Base-by-base conservation (phyloP, 345 rosid genomes). In the Salix arbutifolia region DNA sequence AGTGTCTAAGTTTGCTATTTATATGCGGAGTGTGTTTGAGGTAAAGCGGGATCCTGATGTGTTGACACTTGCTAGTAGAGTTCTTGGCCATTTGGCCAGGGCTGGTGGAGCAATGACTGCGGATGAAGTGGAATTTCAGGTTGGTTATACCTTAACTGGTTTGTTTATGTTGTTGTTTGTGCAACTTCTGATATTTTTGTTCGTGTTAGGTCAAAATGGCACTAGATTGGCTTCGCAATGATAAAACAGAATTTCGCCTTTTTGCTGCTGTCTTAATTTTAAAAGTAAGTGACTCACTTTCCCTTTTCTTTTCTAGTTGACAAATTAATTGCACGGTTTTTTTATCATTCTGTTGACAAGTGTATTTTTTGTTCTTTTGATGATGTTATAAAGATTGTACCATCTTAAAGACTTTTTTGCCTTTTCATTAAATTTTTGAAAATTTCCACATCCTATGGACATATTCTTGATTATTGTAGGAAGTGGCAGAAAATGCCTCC, bases 81-180 rank as follows among this genome's bases (percentile, higher is more conserved):
- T 96, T 80, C 89, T 96, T 84, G 99, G 99, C 44, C 99, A 96
- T 74, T 90, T 96, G 76, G 98, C 97, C 6, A 89, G 97, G 91
- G 96, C 97, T 23, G 98, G 99, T 71, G 99, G 99, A 70, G 97
- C 96, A 52, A 92, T 96, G 99, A 91, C 97, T 70, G 97, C 99
- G 17, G 99, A 96, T 78, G 97, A 94, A 94, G 96, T 94, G 81
- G 97, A 94, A 74, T 83, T 90, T 87, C 98, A 96, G 96, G 98
- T 96, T 76, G 48, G 77, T 78, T 76, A 46, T 64, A 21, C 42
- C 37, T 69, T 70, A 30, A 33, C 70, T 70, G 33, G 44, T 42
- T 72, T 67, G 25, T 60, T 60, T 18, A 21, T 65, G 61, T 21
- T 46, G 19, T 31, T 78, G 30, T 78, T 30, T 31, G 23, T 75